phyloP scores from a whole-genome alignment of 1,284 basidiomycete genomes.

The Peniophora sp. region DNA sequence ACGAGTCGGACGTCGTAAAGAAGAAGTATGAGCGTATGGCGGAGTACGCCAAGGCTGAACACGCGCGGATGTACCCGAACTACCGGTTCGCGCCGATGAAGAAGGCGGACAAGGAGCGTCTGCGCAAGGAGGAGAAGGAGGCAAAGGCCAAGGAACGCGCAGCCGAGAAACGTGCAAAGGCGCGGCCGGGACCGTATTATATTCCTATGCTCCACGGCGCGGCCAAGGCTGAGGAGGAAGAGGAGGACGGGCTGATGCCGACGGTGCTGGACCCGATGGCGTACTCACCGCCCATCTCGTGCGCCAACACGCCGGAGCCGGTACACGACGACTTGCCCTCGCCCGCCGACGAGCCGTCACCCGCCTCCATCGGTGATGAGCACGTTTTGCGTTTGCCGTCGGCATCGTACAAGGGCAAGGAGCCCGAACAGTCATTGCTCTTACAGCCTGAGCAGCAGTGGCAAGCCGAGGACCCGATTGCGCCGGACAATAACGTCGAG shows the following conservation, averaged over 20 bases:
- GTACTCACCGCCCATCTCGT: neutral
- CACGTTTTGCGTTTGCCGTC: too few species aligned
- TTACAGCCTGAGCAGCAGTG: too few species aligned
- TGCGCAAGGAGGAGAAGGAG: constrained; percentile 20
- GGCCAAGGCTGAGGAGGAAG: neutral
- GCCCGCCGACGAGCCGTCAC: too few species aligned
- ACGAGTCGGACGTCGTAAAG: constrained; percentile 54
- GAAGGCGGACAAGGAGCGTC: constrained; percentile 45
- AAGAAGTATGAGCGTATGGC: constrained; percentile 58
- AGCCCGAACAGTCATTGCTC: too few species aligned
- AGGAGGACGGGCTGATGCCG: neutral
- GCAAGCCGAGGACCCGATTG: too few species aligned
- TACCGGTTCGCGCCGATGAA: constrained; percentile 67
- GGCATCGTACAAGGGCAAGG: too few species aligned
- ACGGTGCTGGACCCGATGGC: neutral
- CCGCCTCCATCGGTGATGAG: too few species aligned
- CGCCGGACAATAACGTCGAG: too few species aligned
- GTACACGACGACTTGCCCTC: neutral
- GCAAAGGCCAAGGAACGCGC: constrained; percentile 6
- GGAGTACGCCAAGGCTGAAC: constrained; percentile 58
- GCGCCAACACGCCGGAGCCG: neutral
- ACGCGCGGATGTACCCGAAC: constrained; percentile 55
- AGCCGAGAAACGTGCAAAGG: neutral
- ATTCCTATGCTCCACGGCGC: neutral
- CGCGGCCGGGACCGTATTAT: neutral